Conservation (phyloP, 352 stramenopile species). For the Phytophthora sp. region DNA sequence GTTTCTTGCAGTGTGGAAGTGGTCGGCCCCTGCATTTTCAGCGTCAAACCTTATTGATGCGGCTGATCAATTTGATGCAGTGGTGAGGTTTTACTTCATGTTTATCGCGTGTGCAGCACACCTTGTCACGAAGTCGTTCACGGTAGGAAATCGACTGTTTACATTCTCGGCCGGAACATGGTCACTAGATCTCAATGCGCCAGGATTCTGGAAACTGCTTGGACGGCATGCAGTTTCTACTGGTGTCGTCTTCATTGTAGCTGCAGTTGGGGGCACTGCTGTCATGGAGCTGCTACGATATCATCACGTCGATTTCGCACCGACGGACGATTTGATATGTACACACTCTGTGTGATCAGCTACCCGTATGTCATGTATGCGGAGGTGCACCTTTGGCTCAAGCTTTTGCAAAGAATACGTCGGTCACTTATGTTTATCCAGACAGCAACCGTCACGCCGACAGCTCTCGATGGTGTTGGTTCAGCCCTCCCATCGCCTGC, state of each 20-base stretch:
- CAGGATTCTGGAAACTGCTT: conserved; percentile 2
- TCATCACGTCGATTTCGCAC: background rate
- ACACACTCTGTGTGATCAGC: conserved; percentile 4
- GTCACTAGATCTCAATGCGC: conserved; percentile 4
- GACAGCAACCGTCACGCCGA: background rate
- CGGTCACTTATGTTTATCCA: conserved; percentile 1
- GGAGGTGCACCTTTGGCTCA: conserved; percentile 1
- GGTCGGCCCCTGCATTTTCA: conserved; percentile 1
- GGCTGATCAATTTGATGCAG: conserved; percentile 13
- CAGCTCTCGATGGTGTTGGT: background rate
- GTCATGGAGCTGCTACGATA: conserved; percentile 10
- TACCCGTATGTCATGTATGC: conserved; percentile 11
- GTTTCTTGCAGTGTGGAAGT: conserved; percentile 5
- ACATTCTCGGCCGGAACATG: conserved; percentile 11
- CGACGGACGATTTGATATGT: conserved; percentile 4
- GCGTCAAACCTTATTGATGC: background rate
- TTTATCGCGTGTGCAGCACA: conserved; percentile 27
- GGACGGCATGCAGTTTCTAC: background rate
- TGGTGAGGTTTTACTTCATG: conserved; percentile 35
- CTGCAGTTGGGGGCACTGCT: background rate
- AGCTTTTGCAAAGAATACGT: background rate
- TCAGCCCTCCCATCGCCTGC: background rate
- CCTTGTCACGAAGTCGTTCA: conserved; percentile 16
- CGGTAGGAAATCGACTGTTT: conserved; percentile 15
- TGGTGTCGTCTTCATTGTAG: background rate